Evolutionary conservation across 139 green algal genomes (phyloP).

Genomic region (Pycnococcus provasolii): DNA sequence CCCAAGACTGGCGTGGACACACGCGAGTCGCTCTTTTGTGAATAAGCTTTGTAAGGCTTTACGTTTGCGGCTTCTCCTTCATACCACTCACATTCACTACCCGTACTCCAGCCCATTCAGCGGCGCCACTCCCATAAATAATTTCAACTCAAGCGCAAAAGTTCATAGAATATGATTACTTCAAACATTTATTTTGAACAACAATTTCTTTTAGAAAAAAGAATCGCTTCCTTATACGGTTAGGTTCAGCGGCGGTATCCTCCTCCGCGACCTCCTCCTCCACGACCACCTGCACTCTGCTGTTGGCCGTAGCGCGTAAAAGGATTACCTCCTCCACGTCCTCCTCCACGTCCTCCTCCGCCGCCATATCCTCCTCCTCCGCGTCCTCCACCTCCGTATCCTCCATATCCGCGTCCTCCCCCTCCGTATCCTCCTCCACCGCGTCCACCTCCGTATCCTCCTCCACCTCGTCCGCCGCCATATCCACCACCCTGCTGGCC

Average conservation of each 20-base stretch:
- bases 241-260: no score
- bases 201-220: no score
- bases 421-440: constrained; percentile 13
- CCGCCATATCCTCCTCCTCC: neutral
- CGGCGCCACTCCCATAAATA: no score
- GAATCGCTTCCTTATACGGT: no score
- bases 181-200: no score
- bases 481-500: neutral
- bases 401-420: neutral
- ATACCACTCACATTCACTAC: no score
- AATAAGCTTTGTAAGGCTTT: neutral
- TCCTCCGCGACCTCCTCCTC: no score
- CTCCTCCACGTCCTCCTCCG: neutral
- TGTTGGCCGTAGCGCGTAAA: neutral
- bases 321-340: constrained; percentile 1
- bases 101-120: no score
- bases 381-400: neutral
- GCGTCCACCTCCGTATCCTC: constrained; percentile 17
- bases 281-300: no score
- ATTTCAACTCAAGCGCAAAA: no score
- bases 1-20: constrained; percentile 19
- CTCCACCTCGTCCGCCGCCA: constrained; percentile 11
- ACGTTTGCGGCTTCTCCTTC: no score
- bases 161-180: no score
- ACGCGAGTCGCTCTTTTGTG: constrained; percentile 12